A percentile compares a stretch with the other conserved stretches of the same genome.
These are phyloP conservation scores for Yarrowia sp. DNA, from an alignment of 805 yeast genomes.

Conservation along the genomic window DNA sequence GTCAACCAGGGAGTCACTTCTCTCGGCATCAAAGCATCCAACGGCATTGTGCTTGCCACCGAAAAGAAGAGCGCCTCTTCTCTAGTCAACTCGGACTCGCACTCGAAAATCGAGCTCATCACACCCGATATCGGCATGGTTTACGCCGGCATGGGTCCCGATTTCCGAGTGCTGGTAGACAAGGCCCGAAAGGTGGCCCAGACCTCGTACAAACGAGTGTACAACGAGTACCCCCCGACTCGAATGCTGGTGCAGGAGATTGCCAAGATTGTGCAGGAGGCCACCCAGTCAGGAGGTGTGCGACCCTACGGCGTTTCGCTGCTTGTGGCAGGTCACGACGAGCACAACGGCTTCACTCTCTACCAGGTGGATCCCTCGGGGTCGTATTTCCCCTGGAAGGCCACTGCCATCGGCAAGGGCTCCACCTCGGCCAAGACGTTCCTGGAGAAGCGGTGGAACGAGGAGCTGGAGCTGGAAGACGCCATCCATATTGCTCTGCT, in stretches of 20 bases:
- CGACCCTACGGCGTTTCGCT: slow-evolving; percentile 98
- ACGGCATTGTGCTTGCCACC: slow-evolving; percentile 96
- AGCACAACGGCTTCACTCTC: slow-evolving; percentile 72
- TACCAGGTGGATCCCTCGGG: slow-evolving; percentile 99
- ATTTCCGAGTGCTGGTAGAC: slow-evolving; percentile 91
- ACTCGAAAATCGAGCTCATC: slow-evolving; percentile 77
- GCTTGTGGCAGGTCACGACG: slow-evolving; percentile 93
- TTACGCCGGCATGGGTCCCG: slow-evolving; percentile 99
- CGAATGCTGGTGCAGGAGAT: slow-evolving; percentile 91
- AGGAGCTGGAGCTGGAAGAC: slow-evolving; percentile 94
- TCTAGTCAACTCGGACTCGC: slow-evolving; percentile 73
- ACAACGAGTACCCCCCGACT: slow-evolving; percentile 97
- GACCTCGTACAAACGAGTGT: slow-evolving; percentile 87
- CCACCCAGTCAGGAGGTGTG: slow-evolving; percentile 98
- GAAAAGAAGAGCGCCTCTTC: slow-evolving; percentile 88
- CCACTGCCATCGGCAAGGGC: slow-evolving; percentile 98
- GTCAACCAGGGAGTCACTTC: slow-evolving; percentile 98
- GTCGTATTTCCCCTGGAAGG: slow-evolving; percentile 98
- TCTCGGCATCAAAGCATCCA: slow-evolving; percentile 90
- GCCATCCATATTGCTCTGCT: slow-evolving; percentile 95
- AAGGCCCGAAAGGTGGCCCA: slow-evolving; percentile 93
- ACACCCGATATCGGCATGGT: slow-evolving; percentile 98
- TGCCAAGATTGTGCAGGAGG: slow-evolving; percentile 96
- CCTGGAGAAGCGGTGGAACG: slow-evolving; percentile 97
- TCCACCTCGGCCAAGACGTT: slow-evolving; percentile 96